Conservation (phyloP, 2,329 filamentous ascomycete species). For the Leptographium lundbergii region DNA sequence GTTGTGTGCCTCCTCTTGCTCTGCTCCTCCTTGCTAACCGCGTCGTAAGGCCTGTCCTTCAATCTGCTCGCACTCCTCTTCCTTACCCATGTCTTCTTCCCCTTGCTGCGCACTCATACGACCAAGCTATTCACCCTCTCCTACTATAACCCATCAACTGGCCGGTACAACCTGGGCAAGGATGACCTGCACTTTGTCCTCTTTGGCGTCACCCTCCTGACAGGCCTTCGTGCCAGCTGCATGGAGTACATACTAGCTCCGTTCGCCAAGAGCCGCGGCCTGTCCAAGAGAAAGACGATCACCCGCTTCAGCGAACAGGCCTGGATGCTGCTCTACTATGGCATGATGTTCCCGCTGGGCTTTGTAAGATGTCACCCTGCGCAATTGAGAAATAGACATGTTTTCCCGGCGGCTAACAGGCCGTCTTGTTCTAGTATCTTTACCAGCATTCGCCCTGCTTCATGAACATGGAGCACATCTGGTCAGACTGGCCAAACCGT, state of each 20-base stretch:
- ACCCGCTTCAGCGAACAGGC: conserved; percentile 88
- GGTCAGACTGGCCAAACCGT: conserved; percentile 73
- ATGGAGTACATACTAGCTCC: conserved; percentile 85
- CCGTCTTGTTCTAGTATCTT: conserved; percentile 52
- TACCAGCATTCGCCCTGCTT: conserved; percentile 68
- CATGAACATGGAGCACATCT: conserved; percentile 64
- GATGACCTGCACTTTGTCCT: conserved; percentile 69
- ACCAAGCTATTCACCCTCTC: conserved; percentile 79
- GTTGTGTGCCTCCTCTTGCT: neutral
- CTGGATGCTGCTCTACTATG: conserved; percentile 80
- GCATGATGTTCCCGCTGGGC: conserved; percentile 69
- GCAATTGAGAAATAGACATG: neutral
- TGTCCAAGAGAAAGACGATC: conserved; percentile 62
- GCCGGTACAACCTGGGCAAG: conserved; percentile 61
- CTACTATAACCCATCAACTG: conserved; percentile 60
- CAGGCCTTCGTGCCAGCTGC: conserved; percentile 65
- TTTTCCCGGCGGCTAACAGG: neutral
- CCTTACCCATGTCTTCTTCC: conserved; percentile 71
- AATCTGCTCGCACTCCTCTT: conserved; percentile 76
- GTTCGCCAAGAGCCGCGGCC: conserved; percentile 57
- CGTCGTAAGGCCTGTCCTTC: conserved; percentile 57
- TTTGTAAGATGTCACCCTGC: conserved; percentile 39
- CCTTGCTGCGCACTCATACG: conserved; percentile 66
- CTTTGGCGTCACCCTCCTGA: conserved; percentile 75
- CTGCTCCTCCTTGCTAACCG: neutral